Percentiles rank a stretch among this genome's conserved stretches.
Evolutionary conservation across 139 green algal species (phyloP).

Genomic region (Pycnococcus provasolii): DNA sequence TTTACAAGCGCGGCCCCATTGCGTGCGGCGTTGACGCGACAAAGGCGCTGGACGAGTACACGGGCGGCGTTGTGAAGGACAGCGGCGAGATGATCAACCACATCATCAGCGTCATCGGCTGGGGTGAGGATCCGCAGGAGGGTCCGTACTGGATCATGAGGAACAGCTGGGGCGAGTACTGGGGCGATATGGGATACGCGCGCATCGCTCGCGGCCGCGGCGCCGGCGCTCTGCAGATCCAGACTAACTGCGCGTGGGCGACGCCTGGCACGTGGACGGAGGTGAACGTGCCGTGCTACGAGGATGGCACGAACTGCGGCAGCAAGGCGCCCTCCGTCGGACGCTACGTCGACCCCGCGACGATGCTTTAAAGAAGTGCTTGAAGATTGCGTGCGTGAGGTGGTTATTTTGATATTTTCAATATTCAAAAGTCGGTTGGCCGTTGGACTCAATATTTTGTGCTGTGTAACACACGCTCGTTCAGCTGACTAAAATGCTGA

Average conservation of each 20-base stretch:
- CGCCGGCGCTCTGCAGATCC: constrained; percentile 60
- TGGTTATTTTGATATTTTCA: too few species aligned
- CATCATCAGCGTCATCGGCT: constrained; percentile 72
- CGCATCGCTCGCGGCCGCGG: constrained; percentile 43
- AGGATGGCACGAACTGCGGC: constrained; percentile 25
- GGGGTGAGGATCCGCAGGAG: constrained; percentile 54
- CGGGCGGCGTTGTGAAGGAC: constrained; percentile 38
- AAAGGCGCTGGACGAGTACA: constrained; percentile 46
- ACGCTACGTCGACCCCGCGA: not conserved
- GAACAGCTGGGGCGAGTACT: constrained; percentile 64
- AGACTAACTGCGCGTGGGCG: constrained; percentile 56
- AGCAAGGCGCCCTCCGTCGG: constrained; percentile 9
- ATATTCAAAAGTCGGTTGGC: too few species aligned
- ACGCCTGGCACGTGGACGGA: constrained; percentile 20
- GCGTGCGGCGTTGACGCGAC: constrained; percentile 69
- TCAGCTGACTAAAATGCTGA: too few species aligned
- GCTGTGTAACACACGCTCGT: too few species aligned
- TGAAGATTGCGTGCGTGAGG: too few species aligned
- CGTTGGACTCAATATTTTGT: too few species aligned
- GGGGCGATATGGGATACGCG: constrained; percentile 65
- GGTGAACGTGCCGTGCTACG: constrained; percentile 11
- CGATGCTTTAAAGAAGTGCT: too few species aligned
- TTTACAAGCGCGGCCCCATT: constrained; percentile 70
- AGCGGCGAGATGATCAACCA: constrained; percentile 54
- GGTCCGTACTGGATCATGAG: constrained; percentile 53